Evolutionary conservation across 768 basidiomycete species (phyloP).

Genomic region (Naematelia encephala): DNA sequence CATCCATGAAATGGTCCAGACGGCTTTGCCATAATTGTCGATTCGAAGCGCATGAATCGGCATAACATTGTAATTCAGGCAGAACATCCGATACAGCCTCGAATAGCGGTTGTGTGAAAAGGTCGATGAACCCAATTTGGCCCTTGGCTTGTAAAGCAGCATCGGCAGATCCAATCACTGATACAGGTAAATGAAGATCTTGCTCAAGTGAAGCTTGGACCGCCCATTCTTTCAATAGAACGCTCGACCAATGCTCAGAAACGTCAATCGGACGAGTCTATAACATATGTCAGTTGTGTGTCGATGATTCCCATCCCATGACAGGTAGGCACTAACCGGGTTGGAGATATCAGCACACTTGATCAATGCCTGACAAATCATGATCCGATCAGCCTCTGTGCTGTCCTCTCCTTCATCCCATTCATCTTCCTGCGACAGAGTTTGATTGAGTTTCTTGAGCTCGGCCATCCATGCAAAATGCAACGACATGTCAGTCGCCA

Average conservation of each 20-base stretch:
- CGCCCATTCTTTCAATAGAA: slow-evolving; percentile 84
- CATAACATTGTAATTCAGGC: slow-evolving; percentile 73
- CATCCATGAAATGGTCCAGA: slow-evolving; percentile 29
- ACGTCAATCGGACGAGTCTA: slow-evolving; percentile 91
- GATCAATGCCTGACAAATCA: slow-evolving; percentile 84
- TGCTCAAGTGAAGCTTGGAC: slow-evolving; percentile 83
- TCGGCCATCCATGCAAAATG: slow-evolving; percentile 78
- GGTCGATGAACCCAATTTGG: slow-evolving; percentile 83
- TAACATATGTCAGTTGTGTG: too few relatives aligned
- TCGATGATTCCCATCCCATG: slow-evolving; percentile 4
- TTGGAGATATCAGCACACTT: slow-evolving; percentile 99
- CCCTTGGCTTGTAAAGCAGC: slow-evolving; percentile 66
- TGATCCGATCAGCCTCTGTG: slow-evolving; percentile 57
- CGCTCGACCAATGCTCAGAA: slow-evolving; percentile 86
- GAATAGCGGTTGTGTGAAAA: slow-evolving; percentile 79
- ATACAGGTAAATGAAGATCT: slow-evolving; percentile 67
- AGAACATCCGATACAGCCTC: slow-evolving; percentile 68
- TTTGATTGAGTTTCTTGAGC: slow-evolving; percentile 55
- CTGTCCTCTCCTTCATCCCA: slow-evolving; percentile 20
- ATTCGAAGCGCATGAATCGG: slow-evolving; percentile 66
- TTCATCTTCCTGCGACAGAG: slow-evolving; percentile 42
- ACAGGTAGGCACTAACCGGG: slow-evolving; percentile 82
- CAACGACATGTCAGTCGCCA: slow-evolving; percentile 93
- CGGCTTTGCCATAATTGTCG: slow-evolving; percentile 66
- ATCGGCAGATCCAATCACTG: slow-evolving; percentile 59